Evolutionary conservation across 495 filamentous ascomycete species (phyloP), one percentile per base, ranked within the genome.

Genomic region (Cercophora scortea): DNA sequence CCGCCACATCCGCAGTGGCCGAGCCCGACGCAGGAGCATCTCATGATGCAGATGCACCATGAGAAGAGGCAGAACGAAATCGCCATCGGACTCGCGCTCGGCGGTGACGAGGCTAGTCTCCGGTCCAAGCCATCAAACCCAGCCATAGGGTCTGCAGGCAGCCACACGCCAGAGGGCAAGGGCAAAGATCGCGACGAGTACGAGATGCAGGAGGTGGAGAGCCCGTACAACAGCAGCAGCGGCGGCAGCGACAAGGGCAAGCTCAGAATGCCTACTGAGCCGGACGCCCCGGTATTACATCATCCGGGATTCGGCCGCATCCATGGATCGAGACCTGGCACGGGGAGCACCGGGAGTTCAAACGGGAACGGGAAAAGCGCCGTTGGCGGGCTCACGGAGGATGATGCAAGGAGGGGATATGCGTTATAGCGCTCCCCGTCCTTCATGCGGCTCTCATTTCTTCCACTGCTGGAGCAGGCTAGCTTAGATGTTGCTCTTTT

Each of bases 21-120:
- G 13, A 63, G 55, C 42, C 48, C 47, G 6, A 36, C 53, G 4
- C 64, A 69, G 43, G 62, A 69, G 50, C 61, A 61, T 45, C 45
- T 54, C 25, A 44, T 57, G 50, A 48, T 53, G 54, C 58, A 65
- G 11, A 49, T 59, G 48, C 61, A 61, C 16, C 57, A 59, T 17
- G 57, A 57, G 18, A 47, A 54, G 49, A 42, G 57, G 34, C 66
- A 65, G 34, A 52, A 50, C 16, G 64, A 66, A 45, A 56, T 64
- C 19, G 60, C 64, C 8, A 64, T 70, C n/a, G 69, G 69, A 0
- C 40, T 71, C 3, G 69, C 67, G 0, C 53, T 71, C 7, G 66
- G 67, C 34, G 66, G 63, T 1, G 60, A 65, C 34, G 62, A 66
- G 41, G 54, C 60, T 2, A 67, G 59, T 38, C 33, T 63, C 43